These are phyloP conservation scores for Capsicum chinense DNA, from an alignment of 257 asterid species.

Conservation along the genomic window DNA sequence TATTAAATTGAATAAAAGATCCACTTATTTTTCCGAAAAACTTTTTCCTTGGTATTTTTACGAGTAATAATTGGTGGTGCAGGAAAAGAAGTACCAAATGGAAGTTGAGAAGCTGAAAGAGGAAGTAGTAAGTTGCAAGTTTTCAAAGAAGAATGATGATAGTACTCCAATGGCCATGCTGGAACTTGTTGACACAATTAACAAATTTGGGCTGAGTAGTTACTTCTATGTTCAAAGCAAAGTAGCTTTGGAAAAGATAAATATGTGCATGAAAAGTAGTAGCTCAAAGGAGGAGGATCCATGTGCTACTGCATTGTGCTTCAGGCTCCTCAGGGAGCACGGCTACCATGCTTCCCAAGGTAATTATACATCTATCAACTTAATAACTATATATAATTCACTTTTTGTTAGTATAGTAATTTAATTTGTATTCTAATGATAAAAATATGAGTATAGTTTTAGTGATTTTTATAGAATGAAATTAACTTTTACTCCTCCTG, in stretches of 20 bases:
- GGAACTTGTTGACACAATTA: constrained; percentile 22
- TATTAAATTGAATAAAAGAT: too few species aligned
- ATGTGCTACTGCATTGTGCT: constrained; percentile 43
- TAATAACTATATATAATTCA: too few species aligned
- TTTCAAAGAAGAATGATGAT: constrained; percentile 23
- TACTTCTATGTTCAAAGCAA: constrained; percentile 52
- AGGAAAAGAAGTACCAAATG: constrained; percentile 44
- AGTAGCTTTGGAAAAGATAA: constrained; percentile 12
- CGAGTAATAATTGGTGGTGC: not conserved
- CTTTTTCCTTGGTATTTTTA: not conserved
- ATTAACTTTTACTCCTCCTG: too few species aligned
- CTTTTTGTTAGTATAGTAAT: too few species aligned
- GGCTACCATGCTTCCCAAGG: constrained; percentile 59
- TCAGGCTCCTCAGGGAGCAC: constrained; percentile 57
- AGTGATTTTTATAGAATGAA: too few species aligned
- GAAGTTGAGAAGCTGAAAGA: constrained; percentile 45
- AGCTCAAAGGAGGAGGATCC: constrained; percentile 21
- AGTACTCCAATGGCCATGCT: not conserved
- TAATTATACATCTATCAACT: not conserved
- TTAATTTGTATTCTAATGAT: too few species aligned
- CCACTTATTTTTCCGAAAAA: too few species aligned
- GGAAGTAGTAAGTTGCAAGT: constrained; percentile 40
- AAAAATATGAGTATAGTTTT: too few species aligned
- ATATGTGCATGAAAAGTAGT: not conserved
- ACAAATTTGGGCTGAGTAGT: constrained; percentile 36